A percentile compares a stretch with the other conserved stretches of the same genome.
These are phyloP conservation scores for Cutaneotrichosporon arboriforme DNA, from an alignment of 1,284 basidiomycete species.

Conservation along the genomic window DNA sequence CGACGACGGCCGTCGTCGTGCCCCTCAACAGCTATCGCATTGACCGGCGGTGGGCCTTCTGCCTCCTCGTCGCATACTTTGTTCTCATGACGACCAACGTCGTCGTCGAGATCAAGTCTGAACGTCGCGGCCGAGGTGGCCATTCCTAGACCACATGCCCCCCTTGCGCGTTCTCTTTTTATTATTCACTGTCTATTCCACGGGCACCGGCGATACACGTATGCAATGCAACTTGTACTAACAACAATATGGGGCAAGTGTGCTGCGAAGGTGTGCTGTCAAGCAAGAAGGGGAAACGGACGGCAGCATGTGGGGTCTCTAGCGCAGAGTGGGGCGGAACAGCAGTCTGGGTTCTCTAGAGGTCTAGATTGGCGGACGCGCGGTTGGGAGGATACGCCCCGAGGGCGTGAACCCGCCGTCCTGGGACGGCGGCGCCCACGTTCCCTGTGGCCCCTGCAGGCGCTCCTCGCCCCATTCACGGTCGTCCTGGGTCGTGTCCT, in stretches of 20 bases:
- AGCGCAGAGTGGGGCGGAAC: too few relatives aligned
- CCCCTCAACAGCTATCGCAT: slow-evolving; percentile 78
- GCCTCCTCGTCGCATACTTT: slow-evolving; percentile 69
- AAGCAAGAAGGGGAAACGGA: background rate
- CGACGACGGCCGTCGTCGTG: slow-evolving; percentile 73
- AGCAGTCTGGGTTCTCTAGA: too few relatives aligned
- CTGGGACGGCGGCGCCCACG: slow-evolving; percentile 1
- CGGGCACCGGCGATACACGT: background rate
- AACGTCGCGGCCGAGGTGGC: slow-evolving; percentile 6
- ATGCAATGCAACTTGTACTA: background rate
- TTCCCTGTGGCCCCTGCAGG: background rate
- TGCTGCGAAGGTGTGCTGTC: background rate
- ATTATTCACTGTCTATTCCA: background rate
- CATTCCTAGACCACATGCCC: background rate
- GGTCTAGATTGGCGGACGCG: slow-evolving; percentile 33
- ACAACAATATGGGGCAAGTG: background rate
- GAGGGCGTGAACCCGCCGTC: slow-evolving; percentile 17
- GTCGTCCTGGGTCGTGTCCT: slow-evolving; percentile 31
- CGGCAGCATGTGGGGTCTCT: too few relatives aligned
- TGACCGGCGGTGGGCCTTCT: slow-evolving; percentile 69
- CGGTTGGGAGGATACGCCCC: slow-evolving; percentile 35
- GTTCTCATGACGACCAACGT: slow-evolving; percentile 68
- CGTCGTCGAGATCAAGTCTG: slow-evolving; percentile 59
- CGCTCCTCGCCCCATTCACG: slow-evolving; percentile 14
- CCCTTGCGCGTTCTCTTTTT: background rate